A percentile compares a stretch with the other conserved stretches of the same genome.
These are phyloP conservation scores for Lasiosphaeria ovina DNA, from an alignment of 495 filamentous ascomycete species.

Conservation along the genomic window DNA sequence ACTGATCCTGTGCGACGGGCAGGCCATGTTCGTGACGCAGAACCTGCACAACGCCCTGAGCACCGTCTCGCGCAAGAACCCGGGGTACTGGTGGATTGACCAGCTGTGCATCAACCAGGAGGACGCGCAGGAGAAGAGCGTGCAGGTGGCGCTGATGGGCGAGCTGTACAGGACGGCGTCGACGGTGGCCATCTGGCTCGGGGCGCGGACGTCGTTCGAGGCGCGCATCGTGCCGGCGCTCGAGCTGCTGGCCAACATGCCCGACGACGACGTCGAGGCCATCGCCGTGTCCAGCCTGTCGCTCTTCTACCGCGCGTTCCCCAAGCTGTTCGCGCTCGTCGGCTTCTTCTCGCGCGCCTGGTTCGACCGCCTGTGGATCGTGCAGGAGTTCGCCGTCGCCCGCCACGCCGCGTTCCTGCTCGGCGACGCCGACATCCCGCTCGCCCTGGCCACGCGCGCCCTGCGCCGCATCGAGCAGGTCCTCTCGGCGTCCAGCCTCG, in stretches of 20 bases:
- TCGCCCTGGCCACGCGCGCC: slow-evolving; percentile 6
- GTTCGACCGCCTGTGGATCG: slow-evolving; percentile 25
- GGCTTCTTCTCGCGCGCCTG: slow-evolving; percentile 17
- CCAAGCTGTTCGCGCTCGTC: slow-evolving; percentile 14
- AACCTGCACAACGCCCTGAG: slow-evolving; percentile 19
- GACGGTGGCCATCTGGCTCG: slow-evolving; percentile 21
- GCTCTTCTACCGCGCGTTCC: slow-evolving; percentile 8
- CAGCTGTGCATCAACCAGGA: slow-evolving; percentile 23
- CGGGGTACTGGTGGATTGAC: slow-evolving; percentile 21
- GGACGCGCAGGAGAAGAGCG: slow-evolving; percentile 14
- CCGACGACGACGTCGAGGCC: slow-evolving; percentile 4
- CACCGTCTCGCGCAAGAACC: not conserved
- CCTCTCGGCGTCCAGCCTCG: not conserved
- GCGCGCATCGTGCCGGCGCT: not conserved
- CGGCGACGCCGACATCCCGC: slow-evolving; percentile 10
- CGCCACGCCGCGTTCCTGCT: not conserved
- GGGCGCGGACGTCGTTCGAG: slow-evolving; percentile 9
- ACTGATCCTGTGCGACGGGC: slow-evolving; percentile 18
- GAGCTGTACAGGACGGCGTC: slow-evolving; percentile 13
- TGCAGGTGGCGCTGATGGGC: slow-evolving; percentile 24
- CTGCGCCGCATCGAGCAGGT: not conserved
- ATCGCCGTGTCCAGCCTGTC: slow-evolving; percentile 1
- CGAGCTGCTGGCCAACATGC: not conserved
- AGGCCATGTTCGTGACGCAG: slow-evolving; percentile 17
- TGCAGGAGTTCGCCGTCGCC: slow-evolving; percentile 26